These are phyloP conservation scores for Calocybe cyanea DNA, from an alignment of 768 basidiomycete genomes.

Conservation along the genomic window DNA sequence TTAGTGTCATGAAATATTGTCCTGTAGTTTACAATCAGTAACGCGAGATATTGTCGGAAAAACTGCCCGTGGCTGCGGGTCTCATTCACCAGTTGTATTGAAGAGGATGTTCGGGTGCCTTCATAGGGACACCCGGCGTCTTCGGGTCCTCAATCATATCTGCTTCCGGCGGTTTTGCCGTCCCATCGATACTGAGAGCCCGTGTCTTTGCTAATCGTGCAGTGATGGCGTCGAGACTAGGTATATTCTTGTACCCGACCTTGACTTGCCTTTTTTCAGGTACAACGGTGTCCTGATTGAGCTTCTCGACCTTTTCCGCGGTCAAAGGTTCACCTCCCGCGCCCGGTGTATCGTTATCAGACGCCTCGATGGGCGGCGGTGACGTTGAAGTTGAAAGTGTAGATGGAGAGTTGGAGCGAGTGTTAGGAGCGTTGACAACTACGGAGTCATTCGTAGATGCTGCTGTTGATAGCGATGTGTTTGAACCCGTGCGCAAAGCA, in stretches of 20 bases:
- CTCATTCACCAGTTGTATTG: slow-evolving; percentile 74
- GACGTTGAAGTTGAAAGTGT: slow-evolving; percentile 38
- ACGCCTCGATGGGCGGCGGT: slow-evolving; percentile 44
- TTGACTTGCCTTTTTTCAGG: slow-evolving; percentile 31
- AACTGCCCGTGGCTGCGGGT: too few species aligned
- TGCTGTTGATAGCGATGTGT: slow-evolving; percentile 47
- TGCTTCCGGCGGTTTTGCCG: slow-evolving; percentile 68
- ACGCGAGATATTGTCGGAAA: slow-evolving; percentile 1
- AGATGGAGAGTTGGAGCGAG: slow-evolving; percentile 66
- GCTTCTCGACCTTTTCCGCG: slow-evolving; percentile 59
- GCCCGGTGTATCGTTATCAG: slow-evolving; percentile 24
- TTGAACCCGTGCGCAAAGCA: slow-evolving; percentile 61
- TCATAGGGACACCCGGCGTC: slow-evolving; percentile 69
- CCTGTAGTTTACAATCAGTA: slow-evolving; percentile 38
- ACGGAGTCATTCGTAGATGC: slow-evolving; percentile 59
- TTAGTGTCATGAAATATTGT: slow-evolving; percentile 90
- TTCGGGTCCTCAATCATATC: slow-evolving; percentile 81
- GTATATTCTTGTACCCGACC: slow-evolving; percentile 86
- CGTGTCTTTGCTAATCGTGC: slow-evolving; percentile 71
- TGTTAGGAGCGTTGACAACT: slow-evolving; percentile 62
- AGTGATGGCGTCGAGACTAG: slow-evolving; percentile 81
- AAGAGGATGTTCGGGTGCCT: slow-evolving; percentile 79
- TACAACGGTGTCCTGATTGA: slow-evolving; percentile 48
- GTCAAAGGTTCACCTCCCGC: slow-evolving; percentile 54
- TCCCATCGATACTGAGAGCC: slow-evolving; percentile 60